These are phyloP conservation scores for Botryotinia globosa DNA, from an alignment of 2,329 filamentous ascomycete genomes.

Conservation along the genomic window DNA sequence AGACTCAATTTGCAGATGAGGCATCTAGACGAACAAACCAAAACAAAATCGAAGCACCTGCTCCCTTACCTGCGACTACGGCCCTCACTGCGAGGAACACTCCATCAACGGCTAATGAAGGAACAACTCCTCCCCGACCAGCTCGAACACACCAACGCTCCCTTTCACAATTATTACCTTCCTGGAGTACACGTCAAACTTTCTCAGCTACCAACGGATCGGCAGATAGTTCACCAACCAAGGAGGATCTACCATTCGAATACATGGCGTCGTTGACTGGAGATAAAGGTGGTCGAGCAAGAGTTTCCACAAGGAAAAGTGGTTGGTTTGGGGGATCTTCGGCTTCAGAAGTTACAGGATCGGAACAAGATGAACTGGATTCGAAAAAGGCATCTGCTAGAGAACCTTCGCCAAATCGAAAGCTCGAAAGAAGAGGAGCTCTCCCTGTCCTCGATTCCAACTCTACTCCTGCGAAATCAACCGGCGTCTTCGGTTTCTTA, in stretches of 20 bases:
- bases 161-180: conserved; percentile 31
- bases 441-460: conserved; percentile 22
- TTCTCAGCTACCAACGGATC: conserved; percentile 25
- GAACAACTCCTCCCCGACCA: conserved; percentile 23
- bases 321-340: conserved; percentile 37
- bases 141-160: conserved; percentile 30
- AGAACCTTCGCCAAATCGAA: conserved; percentile 27
- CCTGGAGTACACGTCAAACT: conserved; percentile 25
- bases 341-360: conserved; percentile 29
- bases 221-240: conserved; percentile 18
- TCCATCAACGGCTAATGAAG: conserved; percentile 23
- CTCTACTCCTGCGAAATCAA: conserved; percentile 21
- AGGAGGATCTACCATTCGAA: conserved; percentile 25
- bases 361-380: conserved; percentile 18
- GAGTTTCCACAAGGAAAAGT: conserved; percentile 31
- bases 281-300: conserved; percentile 31
- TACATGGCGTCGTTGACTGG: conserved; percentile 36
- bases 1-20: conserved; percentile 31
- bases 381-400: conserved; percentile 20
- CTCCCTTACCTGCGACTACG: conserved; percentile 22
- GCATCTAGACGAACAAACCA: conserved; percentile 19
- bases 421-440: conserved; percentile 29
- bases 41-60: conserved; percentile 18
- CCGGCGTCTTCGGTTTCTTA: conserved; percentile 33
- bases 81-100: conserved; percentile 24